phyloP scores from a whole-genome alignment of 2,329 filamentous ascomycete genomes.

The Dothistroma pini region DNA sequence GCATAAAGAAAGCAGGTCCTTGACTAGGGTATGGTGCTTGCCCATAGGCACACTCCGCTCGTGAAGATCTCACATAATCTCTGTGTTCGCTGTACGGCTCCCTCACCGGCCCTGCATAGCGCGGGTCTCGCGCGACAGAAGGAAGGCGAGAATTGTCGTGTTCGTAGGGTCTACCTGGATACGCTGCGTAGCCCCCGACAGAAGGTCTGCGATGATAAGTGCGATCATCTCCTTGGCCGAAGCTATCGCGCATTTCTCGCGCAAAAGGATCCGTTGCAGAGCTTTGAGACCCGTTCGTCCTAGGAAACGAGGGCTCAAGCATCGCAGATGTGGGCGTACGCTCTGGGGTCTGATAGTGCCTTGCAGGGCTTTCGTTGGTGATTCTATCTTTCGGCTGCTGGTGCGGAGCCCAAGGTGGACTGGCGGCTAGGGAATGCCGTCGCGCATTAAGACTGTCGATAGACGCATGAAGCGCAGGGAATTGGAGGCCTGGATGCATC shows the following conservation, averaged over 20 bases:
- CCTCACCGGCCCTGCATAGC: slow-evolving; percentile 12
- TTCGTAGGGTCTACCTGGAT: slow-evolving; percentile 18
- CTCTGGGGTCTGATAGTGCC: slow-evolving; percentile 23
- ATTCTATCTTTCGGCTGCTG: slow-evolving; percentile 8
- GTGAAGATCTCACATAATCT: slow-evolving; percentile 18
- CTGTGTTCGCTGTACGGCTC: slow-evolving; percentile 15
- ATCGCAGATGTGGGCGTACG: slow-evolving; percentile 21
- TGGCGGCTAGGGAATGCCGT: slow-evolving; percentile 9
- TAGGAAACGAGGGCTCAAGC: slow-evolving; percentile 20
- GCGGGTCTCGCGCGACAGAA: slow-evolving; percentile 13
- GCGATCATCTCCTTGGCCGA: slow-evolving; percentile 15
- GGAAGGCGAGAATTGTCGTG: slow-evolving; percentile 10
- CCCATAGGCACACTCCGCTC: slow-evolving; percentile 17
- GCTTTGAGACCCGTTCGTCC: slow-evolving; percentile 13
- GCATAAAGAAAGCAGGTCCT: slow-evolving; percentile 30
- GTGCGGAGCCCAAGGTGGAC: slow-evolving; percentile 19
- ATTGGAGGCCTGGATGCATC: slow-evolving; percentile 14
- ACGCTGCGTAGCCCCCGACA: slow-evolving; percentile 17
- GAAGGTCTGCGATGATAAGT: slow-evolving; percentile 19
- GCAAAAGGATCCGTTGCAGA: slow-evolving; percentile 21
- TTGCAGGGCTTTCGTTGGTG: slow-evolving; percentile 13
- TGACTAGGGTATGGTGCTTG: slow-evolving; percentile 22
- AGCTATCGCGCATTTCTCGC: slow-evolving; percentile 23
- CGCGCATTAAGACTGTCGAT: slow-evolving; percentile 15
- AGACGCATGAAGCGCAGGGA: slow-evolving; percentile 17